phyloP scores from a whole-genome alignment of 257 asterid genomes.

The Osmanthus fragrans region DNA sequence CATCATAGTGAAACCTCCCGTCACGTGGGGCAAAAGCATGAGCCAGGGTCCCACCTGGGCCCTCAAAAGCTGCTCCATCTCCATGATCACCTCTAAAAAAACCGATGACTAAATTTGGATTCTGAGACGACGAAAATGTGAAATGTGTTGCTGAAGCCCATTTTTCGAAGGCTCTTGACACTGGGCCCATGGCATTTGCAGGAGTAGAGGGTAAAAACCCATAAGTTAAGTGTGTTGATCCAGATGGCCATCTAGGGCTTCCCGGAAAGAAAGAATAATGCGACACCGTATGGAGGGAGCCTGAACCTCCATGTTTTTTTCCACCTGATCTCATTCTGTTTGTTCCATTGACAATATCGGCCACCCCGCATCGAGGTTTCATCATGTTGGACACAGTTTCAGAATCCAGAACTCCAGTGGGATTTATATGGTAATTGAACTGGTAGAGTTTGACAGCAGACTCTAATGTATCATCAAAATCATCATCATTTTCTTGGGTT shows the following conservation, averaged over 20 bases:
- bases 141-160: constrained; percentile 23
- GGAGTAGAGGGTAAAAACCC: constrained; percentile 8
- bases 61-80: constrained; percentile 21
- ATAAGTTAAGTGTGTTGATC: constrained; percentile 19
- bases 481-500: constrained; percentile 10
- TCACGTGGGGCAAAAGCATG: constrained; percentile 24
- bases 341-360: constrained; percentile 19
- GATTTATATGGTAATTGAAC: constrained; percentile 15
- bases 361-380: constrained; percentile 25
- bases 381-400: constrained; percentile 16
- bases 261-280: constrained; percentile 22
- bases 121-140: constrained; percentile 12
- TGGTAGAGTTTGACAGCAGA: constrained; percentile 35
- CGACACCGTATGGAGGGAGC: constrained; percentile 9
- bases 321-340: background rate
- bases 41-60: constrained; percentile 24
- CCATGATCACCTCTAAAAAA: constrained; percentile 22
- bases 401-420: constrained; percentile 23
- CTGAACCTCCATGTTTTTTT: background rate
- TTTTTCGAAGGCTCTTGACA: constrained; percentile 14
- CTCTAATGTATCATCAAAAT: constrained; percentile 33
- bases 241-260: constrained; percentile 23
- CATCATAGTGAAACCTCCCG: constrained; percentile 28
- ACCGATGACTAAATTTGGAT: constrained; percentile 17
- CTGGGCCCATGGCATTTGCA: background rate